A percentile compares a stretch with the other conserved stretches of the same genome.
Evolutionary conservation across 2,329 filamentous ascomycete species (phyloP).

Genomic region (Colletotrichum cereale): DNA sequence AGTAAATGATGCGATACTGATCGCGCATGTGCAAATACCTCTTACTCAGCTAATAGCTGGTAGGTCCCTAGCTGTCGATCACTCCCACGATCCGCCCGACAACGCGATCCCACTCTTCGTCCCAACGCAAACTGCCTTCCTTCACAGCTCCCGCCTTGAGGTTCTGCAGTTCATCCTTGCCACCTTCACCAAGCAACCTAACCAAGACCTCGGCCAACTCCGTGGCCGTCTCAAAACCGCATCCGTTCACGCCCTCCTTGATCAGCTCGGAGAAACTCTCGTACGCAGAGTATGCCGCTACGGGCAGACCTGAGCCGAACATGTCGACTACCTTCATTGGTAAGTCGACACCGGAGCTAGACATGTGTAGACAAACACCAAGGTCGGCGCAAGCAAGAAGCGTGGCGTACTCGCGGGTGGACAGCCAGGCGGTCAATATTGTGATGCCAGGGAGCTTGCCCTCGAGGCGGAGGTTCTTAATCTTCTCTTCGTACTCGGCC

Average conservation of each 20-base stretch:
- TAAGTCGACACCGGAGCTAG: conserved; percentile 92
- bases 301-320: conserved; percentile 94
- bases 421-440: conserved; percentile 87
- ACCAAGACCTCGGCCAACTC: conserved; percentile 74
- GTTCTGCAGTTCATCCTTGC: conserved; percentile 65
- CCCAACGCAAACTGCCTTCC: conserved; percentile 86
- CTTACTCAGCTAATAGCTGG: neutral
- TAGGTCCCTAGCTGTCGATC: conserved; percentile 42
- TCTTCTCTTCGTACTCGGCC: conserved; percentile 76
- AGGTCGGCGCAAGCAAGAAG: conserved; percentile 89
- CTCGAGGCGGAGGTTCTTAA: conserved; percentile 70
- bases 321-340: conserved; percentile 99
- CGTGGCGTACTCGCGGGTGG: conserved; percentile 83
- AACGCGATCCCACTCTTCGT: conserved; percentile 91
- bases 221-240: conserved; percentile 80
- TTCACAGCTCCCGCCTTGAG: conserved; percentile 78
- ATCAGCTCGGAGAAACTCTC: conserved; percentile 94
- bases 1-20: neutral
- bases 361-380: conserved; percentile 92
- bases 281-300: conserved; percentile 87
- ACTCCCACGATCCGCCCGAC: conserved; percentile 78
- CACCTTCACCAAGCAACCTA: conserved; percentile 70
- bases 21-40: neutral
- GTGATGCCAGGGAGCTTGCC: conserved; percentile 77
- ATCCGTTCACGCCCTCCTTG: conserved; percentile 85